Evolutionary conservation across 1,139 yeast species (phyloP), one percentile per base, ranked within the genome.

Genomic region (Lizanozyma gosingica): DNA sequence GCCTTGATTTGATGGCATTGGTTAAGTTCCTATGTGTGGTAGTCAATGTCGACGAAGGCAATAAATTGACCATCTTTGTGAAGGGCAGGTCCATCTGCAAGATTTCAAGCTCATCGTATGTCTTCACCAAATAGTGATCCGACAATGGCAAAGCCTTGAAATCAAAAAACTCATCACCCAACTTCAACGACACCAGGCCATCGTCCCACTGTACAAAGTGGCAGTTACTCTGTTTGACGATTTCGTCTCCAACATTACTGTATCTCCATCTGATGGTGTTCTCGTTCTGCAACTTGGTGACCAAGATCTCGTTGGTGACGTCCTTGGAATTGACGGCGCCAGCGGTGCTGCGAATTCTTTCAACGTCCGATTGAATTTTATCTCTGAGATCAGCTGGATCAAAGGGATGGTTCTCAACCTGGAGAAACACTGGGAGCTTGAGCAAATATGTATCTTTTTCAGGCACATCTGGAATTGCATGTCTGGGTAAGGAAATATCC

Each of bases 231-330:
- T 88, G 95, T 53, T 85, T 85, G 52, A 74, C 74, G 48, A 84
- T 78, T 42, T 76, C 81, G 43, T 80, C 72, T 18, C 78, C 84
- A 40, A 74, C 65, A 36, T 75, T 76, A 22, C 87, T 82, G 58
- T 90, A 88, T 61, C 94, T 78, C 98, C 98, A 92, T 53, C 97
- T 76, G 34, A 92, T 70, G 1, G 96, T 87, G 56, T 87, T 87
- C 54, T 84, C 88, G 47, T 83, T 85, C 43, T 78, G 67, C 36
- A 82, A 65, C 49, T 72, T 74, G 42, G 72, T 76, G 3, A 71
- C 65, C 18, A 66, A 59, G 41, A 75, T 63, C 42, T 76, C 67
- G 46, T 73, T 74, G 42, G 66, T 49, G 45, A 78, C 64, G 36
- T 67, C 72, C 35, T 59, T 59, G 15, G 78, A 76, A 43, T 69